Evolutionary conservation across 2,329 filamentous ascomycete genomes (phyloP), one percentile per base, ranked within the genome.

Genomic region (Clonostachys rhizophaga): DNA sequence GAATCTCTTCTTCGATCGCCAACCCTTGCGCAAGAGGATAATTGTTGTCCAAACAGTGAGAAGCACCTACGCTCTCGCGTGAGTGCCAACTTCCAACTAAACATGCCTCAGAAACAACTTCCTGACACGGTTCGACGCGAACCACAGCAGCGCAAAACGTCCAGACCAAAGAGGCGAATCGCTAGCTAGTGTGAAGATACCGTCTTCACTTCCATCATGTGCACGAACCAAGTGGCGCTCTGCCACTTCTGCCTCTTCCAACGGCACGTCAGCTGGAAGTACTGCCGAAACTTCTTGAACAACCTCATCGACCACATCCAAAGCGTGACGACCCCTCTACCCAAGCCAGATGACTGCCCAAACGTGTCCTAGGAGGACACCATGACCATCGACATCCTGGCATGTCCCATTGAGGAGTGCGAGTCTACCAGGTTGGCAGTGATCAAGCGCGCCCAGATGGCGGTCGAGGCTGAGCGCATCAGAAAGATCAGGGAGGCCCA

Each of bases 221-320:
- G 45, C 33, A 12, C 12, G 8, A 18, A 42, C 5, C 16, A 40
- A 10, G 45, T 47, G 13, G 14, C 45, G 5, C 45, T 42, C 18
- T 47, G 45, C 40, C 30, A 42, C 14, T 43, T 14, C 30, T 47
- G 45, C 40, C n/a, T 16, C 12, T 47, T 34, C 16, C 40, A 37
- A 13, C 33, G 40, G 16, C 45, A 43, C 40, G 33, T 47, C 33
- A 10, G 11, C 34, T 47, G 33, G 34, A 20, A 47, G 6, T 7
- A 24, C 11, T 47, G 45, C 34, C 14, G 16, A 14, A 8, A 30
- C 35, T 45, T 40, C 44, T 11, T 18, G 12, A 11, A 5, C 4
- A 17, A 42, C 34, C 16, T 11, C 7, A 7, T n/a, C 11, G n/a
- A 37, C 16, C 30, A 35, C 16, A n/a, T 47, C 45, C 14, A 37